Evolutionary conservation across 2,329 filamentous ascomycete genomes (phyloP), one percentile per base, ranked within the genome.

Genomic region (Diplodia intermedia): DNA sequence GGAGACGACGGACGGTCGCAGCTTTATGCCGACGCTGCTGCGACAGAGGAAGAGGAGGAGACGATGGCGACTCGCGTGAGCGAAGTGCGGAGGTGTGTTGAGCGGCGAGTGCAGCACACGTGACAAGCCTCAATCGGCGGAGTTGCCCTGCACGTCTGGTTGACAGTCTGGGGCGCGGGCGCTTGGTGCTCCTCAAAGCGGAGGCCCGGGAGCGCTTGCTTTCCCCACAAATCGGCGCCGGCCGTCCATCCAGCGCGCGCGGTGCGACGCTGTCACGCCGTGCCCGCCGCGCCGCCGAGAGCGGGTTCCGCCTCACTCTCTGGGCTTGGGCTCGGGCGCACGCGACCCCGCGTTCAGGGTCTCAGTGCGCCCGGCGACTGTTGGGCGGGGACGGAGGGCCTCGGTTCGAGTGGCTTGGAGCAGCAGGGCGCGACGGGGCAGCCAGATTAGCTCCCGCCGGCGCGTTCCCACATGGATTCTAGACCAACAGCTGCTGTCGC

Each of bases 61-160:
- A 31, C 60, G 18, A 29, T 6, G n/a, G 38, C 60, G 60, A 52
- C 43, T 63, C 60, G 60, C 60, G 60, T 52, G 60, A 53, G 60
- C 60, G 23, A 18, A 36, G 47, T 63, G 60, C 60, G 60, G 60
- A 63, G 60, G 60, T 53, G 60, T 63, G 60, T 52, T 62, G 57
- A 50, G 57, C 57, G 57, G 57, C 57, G 57, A 62, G 5, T 63
- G 43, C 18, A 26, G 26, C 43, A 15, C 60, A 36, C 60, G 60
- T 63, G 60, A 63, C 47, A 11, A 8, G 60, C 57, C 33, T 14
- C 36, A 20, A 11, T 57, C 54, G 57, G 57, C 57, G 40, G 43
- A 62, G 26, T 62, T 62, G 57, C 40, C 43, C 47, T 63, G 18
- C 54, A 3, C 26, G 26, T 4, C 26, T 26, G 8, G 31, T 2